A percentile compares a stretch with the other conserved stretches of the same genome.
These are phyloP conservation scores for Herpomyces periplanetae DNA, from an alignment of 2,329 filamentous ascomycete genomes.

Conservation along the genomic window DNA sequence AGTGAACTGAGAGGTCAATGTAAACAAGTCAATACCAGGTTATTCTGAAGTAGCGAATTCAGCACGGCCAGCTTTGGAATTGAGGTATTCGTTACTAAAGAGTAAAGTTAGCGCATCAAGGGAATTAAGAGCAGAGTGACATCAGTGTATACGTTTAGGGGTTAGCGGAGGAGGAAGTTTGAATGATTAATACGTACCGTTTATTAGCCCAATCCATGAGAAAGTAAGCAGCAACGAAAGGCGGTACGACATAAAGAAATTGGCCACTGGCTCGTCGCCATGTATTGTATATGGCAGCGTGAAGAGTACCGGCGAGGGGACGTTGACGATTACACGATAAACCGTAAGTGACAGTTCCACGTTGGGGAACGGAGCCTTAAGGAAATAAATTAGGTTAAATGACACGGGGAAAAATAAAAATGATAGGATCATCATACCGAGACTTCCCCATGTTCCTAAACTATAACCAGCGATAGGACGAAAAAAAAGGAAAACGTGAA, in stretches of 20 bases:
- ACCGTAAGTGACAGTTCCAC: conserved; percentile 25
- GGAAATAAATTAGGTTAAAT: conserved; percentile 3
- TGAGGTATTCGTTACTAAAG: conserved; percentile 35
- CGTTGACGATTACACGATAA: conserved; percentile 60
- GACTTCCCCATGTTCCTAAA: no score
- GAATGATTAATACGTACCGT: conserved; percentile 17
- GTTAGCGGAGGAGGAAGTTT: not conserved
- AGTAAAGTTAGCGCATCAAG: no score
- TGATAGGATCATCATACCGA: no score
- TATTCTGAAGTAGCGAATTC: conserved; percentile 11
- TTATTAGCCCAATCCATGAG: conserved; percentile 65
- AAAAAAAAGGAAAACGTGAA: no score
- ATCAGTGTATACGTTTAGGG: no score
- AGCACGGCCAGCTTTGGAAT: conserved; percentile 31
- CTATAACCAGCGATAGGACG: no score
- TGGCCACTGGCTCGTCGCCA: conserved; percentile 54
- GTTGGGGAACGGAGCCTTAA: conserved; percentile 13
- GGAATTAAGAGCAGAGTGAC: no score
- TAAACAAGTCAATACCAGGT: no score
- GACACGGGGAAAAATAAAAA: conserved; percentile 3
- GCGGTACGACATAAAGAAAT: conserved; percentile 55
- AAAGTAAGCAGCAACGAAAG: conserved; percentile 37
- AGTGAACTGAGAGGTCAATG: no score
- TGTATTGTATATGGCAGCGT: conserved; percentile 77
- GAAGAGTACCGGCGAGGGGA: conserved; percentile 31